Conservation (phyloP, 2,329 filamentous ascomycete species). For the Aureobasidium mangrovei region DNA sequence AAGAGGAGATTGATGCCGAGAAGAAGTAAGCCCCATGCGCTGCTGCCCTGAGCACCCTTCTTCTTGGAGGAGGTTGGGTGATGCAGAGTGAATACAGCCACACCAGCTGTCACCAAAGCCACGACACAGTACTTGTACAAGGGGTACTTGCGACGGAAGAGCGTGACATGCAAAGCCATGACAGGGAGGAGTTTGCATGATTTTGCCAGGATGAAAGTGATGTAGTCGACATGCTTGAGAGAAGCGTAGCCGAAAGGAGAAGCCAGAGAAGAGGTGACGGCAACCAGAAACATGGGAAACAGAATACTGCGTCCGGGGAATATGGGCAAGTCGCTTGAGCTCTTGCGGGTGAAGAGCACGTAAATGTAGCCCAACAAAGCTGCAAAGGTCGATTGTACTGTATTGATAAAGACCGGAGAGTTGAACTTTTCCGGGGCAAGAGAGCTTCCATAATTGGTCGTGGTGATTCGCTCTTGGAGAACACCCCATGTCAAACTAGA, state of each 20-base stretch:
- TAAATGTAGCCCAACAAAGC: conserved; percentile 75
- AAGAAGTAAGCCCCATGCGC: conserved; percentile 71
- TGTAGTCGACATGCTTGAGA: conserved; percentile 90
- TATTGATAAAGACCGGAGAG: conserved; percentile 92
- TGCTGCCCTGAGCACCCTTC: conserved; percentile 43
- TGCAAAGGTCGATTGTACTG: conserved; percentile 84
- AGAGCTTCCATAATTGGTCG: conserved; percentile 66
- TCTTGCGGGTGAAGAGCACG: conserved; percentile 51
- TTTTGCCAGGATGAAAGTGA: conserved; percentile 95
- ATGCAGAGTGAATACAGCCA: conserved; percentile 91
- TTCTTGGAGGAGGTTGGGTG: conserved; percentile 51
- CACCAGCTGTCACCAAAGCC: conserved; percentile 78
- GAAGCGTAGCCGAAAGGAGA: conserved; percentile 94
- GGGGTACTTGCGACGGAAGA: conserved; percentile 84
- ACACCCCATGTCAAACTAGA: conserved; percentile 81
- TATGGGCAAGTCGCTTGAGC: conserved; percentile 46
- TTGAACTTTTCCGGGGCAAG: conserved; percentile 66
- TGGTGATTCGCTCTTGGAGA: conserved; percentile 95
- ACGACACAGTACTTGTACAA: conserved; percentile 96
- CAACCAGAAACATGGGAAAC: conserved; percentile 71
- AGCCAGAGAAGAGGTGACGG: conserved; percentile 77
- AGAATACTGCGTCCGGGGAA: conserved; percentile 72
- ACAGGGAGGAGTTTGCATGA: conserved; percentile 98
- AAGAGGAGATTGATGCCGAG: conserved; percentile 86
- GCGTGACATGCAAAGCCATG: conserved; percentile 89